A percentile compares a stretch with the other conserved stretches of the same genome.
Conservation (phyloP, 73 alveolate species). For the Loxodes magnus region DNA sequence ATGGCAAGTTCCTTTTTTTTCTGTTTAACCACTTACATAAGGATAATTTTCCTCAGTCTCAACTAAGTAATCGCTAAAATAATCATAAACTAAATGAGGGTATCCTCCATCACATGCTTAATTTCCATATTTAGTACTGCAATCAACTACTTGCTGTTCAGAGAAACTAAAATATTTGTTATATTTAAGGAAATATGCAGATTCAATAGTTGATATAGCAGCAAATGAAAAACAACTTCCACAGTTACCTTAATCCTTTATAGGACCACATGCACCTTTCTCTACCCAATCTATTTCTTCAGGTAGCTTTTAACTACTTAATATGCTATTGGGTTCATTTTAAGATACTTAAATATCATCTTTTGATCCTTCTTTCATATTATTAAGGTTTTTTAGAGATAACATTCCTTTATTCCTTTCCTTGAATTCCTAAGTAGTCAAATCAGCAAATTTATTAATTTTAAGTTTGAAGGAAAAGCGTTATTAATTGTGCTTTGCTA, state of each 20-base stretch:
- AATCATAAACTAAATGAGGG: no score
- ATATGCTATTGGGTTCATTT: not conserved
- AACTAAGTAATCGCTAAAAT: no score
- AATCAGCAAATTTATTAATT: slow-evolving; percentile 42
- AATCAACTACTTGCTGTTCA: slow-evolving; percentile 27
- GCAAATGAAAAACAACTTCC: slow-evolving; percentile 28
- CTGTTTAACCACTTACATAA: no score
- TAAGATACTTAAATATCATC: not conserved
- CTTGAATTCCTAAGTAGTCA: slow-evolving; percentile 41
- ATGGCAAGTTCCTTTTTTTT: no score
- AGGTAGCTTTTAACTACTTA: not conserved
- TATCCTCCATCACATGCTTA: slow-evolving; percentile 59
- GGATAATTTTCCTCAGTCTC: no score
- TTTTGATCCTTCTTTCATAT: no score
- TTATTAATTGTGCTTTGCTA: no score
- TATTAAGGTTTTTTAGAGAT: not conserved
- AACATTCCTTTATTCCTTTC: slow-evolving; percentile 7
- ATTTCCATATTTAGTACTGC: slow-evolving; percentile 25
- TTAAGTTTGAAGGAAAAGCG: no score
- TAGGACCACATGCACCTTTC: slow-evolving; percentile 19
- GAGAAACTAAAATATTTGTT: not conserved
- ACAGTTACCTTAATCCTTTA: slow-evolving; percentile 18
- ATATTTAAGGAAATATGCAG: not conserved
- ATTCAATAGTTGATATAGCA: slow-evolving; percentile 21
- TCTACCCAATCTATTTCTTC: slow-evolving; percentile 17